phyloP scores from a whole-genome alignment of 116 monocot species.

The Dioscorea cayenensis region DNA sequence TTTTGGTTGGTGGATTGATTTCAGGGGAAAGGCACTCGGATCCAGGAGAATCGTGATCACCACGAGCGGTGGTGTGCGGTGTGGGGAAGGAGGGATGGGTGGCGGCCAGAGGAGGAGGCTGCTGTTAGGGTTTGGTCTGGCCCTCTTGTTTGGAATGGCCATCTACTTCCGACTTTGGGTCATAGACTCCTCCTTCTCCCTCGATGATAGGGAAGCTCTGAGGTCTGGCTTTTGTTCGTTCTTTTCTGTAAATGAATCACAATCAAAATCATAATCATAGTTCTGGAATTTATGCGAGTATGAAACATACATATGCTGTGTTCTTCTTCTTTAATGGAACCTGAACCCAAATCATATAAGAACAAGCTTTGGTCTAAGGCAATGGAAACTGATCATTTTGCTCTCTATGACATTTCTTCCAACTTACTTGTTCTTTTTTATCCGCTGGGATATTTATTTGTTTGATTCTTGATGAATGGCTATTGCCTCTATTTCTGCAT shows the following conservation, averaged over 20 bases:
- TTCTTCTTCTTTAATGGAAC: background rate
- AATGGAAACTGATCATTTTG: too few relatives aligned
- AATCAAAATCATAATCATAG: background rate
- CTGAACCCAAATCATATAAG: background rate
- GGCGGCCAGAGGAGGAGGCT: constrained; percentile 18
- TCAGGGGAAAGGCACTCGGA: too few relatives aligned
- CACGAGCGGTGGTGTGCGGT: too few relatives aligned
- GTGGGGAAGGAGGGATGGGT: background rate
- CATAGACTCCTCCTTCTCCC: constrained; percentile 31
- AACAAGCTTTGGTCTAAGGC: background rate
- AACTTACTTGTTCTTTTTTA: too few relatives aligned
- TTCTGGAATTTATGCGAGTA: background rate
- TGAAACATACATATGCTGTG: background rate
- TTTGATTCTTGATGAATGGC: too few relatives aligned
- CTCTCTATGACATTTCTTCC: too few relatives aligned
- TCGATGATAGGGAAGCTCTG: constrained; percentile 49
- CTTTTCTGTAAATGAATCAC: too few relatives aligned
- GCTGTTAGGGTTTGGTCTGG: constrained; percentile 37
- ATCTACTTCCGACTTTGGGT: constrained; percentile 58
- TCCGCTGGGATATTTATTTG: too few relatives aligned
- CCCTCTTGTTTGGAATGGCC: constrained; percentile 40
- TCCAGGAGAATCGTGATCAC: too few relatives aligned
- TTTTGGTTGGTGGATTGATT: too few relatives aligned
- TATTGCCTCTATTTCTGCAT: too few relatives aligned
- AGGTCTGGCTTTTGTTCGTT: constrained; percentile 18